These are phyloP conservation scores for Pseudozyma flocculosa DNA, from an alignment of 1,284 basidiomycete species.

Conservation along the genomic window DNA sequence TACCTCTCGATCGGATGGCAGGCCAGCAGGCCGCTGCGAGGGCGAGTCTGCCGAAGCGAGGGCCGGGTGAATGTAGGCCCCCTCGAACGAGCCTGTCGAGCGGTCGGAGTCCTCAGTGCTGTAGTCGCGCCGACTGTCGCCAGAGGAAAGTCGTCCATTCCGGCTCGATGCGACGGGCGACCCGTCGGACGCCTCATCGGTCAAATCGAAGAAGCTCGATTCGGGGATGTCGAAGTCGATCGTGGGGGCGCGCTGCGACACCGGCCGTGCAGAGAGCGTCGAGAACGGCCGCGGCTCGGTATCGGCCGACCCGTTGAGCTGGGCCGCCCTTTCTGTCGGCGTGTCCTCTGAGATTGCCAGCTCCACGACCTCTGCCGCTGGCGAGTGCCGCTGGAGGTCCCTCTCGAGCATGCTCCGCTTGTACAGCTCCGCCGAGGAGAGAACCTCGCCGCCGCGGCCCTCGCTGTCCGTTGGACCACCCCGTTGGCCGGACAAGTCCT, in stretches of 20 bases:
- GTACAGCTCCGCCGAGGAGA: slow-evolving; percentile 21
- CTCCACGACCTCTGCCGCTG: not conserved
- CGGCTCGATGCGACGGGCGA: not conserved
- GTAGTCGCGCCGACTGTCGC: not conserved
- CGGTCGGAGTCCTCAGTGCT: not conserved
- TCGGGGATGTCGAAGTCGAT: slow-evolving; percentile 30
- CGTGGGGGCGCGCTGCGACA: slow-evolving; percentile 9
- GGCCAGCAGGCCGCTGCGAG: not conserved
- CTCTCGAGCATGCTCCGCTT: slow-evolving; percentile 29
- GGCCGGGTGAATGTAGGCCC: not conserved
- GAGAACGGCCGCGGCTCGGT: not conserved
- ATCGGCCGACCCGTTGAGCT: too few species aligned
- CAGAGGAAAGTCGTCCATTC: not conserved
- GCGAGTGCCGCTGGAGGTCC: slow-evolving; percentile 1
- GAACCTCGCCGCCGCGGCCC: too few species aligned
- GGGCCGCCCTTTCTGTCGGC: too few species aligned
- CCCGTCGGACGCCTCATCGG: not conserved
- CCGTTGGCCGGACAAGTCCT: too few species aligned
- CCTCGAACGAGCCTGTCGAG: slow-evolving; percentile 4
- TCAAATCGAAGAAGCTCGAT: slow-evolving; percentile 14
- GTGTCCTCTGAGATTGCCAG: not conserved
- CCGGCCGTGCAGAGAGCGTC: not conserved
- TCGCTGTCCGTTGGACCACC: too few species aligned
- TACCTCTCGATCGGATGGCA: too few species aligned
- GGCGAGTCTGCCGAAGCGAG: not conserved